These are phyloP conservation scores for Tephrocybe sp. DNA, from an alignment of 768 basidiomycete species.

Conservation along the genomic window DNA sequence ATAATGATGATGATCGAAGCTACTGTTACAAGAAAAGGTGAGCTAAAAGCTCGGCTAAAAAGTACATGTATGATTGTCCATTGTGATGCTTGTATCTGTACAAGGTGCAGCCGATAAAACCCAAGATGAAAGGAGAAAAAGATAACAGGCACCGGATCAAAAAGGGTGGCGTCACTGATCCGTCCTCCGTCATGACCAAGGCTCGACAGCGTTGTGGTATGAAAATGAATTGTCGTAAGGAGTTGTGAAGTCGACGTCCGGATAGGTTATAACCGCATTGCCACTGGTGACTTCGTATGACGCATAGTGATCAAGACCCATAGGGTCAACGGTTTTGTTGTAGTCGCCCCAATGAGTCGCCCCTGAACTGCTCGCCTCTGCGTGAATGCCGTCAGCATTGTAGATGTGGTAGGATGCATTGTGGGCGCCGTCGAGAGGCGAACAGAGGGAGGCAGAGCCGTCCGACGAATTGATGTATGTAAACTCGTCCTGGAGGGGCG, in stretches of 20 bases:
- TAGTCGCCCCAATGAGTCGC: slow-evolving; percentile 23
- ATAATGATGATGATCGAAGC: slow-evolving; percentile 12
- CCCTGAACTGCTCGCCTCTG: slow-evolving; percentile 23
- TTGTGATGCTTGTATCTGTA: slow-evolving; percentile 8
- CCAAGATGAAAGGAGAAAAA: background rate
- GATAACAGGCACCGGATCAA: background rate
- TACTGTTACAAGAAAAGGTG: slow-evolving; percentile 6
- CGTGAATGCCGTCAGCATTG: slow-evolving; percentile 9
- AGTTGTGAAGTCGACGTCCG: slow-evolving; percentile 16
- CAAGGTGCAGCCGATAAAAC: slow-evolving; percentile 4
- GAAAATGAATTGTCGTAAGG: slow-evolving; percentile 12
- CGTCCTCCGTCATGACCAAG: slow-evolving; percentile 12
- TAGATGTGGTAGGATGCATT: slow-evolving; percentile 15
- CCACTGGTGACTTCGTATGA: slow-evolving; percentile 11
- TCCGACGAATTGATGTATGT: slow-evolving; percentile 23
- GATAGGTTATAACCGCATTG: slow-evolving; percentile 16
- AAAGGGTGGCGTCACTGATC: slow-evolving; percentile 1
- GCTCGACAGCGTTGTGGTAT: slow-evolving; percentile 15
- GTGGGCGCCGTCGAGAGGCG: slow-evolving; percentile 28
- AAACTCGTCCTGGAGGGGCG: slow-evolving; percentile 28
- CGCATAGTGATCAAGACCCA: slow-evolving; percentile 15
- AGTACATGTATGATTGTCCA: slow-evolving; percentile 17
- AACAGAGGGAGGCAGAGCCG: slow-evolving; percentile 28
- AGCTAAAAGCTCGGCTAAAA: slow-evolving; percentile 2
- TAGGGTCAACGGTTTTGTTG: slow-evolving; percentile 15